Percentiles rank a stretch among this genome's conserved stretches.
phyloP scores from a whole-genome alignment of 2,329 filamentous ascomycete genomes.

The Colletotrichum echinochloae region DNA sequence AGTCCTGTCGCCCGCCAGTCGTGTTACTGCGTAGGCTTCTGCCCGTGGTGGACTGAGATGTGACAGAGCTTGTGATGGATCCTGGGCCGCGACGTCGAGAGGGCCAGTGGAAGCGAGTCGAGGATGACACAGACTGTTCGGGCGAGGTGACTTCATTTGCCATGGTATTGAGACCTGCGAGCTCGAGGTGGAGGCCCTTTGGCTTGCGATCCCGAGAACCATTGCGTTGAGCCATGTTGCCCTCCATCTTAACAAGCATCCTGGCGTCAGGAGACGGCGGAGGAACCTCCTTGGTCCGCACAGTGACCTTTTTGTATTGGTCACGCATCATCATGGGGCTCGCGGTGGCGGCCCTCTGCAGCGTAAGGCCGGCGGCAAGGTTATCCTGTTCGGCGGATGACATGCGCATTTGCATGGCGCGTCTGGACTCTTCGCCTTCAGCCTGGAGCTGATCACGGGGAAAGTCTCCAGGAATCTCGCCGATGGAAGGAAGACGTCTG shows the following conservation, averaged over 20 bases:
- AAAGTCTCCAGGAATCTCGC: conserved; percentile 67
- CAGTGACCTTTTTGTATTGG: conserved; percentile 41
- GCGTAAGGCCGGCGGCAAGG: conserved; percentile 57
- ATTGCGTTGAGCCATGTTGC: conserved; percentile 70
- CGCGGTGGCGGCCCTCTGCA: conserved; percentile 75
- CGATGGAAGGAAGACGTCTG: conserved; percentile 81
- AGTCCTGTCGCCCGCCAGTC: conserved; percentile 72
- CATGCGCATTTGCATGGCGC: conserved; percentile 50
- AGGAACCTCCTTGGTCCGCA: conserved; percentile 58
- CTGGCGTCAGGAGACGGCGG: conserved; percentile 73
- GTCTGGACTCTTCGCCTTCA: conserved; percentile 35
- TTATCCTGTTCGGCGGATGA: conserved; percentile 58
- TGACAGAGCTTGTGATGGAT: conserved; percentile 69
- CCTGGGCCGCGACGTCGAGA: conserved; percentile 64
- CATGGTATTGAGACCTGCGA: conserved; percentile 56
- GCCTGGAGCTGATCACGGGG: conserved; percentile 46
- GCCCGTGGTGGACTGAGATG: conserved; percentile 65
- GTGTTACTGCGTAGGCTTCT: conserved; percentile 64
- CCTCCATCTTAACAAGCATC: conserved; percentile 72
- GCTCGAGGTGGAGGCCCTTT: conserved; percentile 73
- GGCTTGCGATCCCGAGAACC: conserved; percentile 85
- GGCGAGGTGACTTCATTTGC: conserved; percentile 67
- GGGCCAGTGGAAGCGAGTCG: conserved; percentile 67
- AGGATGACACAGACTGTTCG: conserved; percentile 66
- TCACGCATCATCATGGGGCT: conserved; percentile 74